Evolutionary conservation across 768 basidiomycete species (phyloP).

Genomic region (Suillus discolor): DNA sequence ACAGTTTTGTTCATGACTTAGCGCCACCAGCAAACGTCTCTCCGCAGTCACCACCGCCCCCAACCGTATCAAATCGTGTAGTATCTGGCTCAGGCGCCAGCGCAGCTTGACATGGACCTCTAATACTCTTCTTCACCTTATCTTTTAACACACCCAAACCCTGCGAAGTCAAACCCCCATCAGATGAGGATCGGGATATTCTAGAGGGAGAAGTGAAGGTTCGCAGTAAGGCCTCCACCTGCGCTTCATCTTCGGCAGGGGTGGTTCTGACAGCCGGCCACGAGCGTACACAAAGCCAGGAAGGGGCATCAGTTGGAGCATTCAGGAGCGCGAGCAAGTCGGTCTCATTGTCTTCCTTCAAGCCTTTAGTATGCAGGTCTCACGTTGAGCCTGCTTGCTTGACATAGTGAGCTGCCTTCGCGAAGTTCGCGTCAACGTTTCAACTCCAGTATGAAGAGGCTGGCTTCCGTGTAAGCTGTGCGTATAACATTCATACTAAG

Average conservation of each 20-base stretch:
- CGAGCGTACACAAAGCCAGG: slow-evolving; percentile 41
- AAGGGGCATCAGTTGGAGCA: slow-evolving; percentile 43
- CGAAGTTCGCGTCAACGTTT: no score
- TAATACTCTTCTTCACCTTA: slow-evolving; percentile 15
- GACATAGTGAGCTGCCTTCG: neutral
- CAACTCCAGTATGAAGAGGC: neutral
- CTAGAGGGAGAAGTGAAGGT: neutral
- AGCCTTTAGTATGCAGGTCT: no score
- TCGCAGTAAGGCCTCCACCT: neutral
- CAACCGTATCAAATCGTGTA: slow-evolving; percentile 60
- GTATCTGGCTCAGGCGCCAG: slow-evolving; percentile 51
- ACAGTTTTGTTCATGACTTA: neutral
- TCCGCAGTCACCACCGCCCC: slow-evolving; percentile 68
- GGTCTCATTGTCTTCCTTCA: slow-evolving; percentile 8
- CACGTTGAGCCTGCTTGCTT: neutral
- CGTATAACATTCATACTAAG: neutral
- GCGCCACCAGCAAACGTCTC: slow-evolving; percentile 57
- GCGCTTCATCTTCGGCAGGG: neutral
- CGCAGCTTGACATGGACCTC: slow-evolving; percentile 42
- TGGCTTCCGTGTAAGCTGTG: neutral
- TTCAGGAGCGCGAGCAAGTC: slow-evolving; percentile 42
- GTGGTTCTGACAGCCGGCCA: slow-evolving; percentile 26
- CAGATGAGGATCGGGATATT: neutral
- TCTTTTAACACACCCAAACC: neutral
- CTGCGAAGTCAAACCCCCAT: neutral